These are phyloP conservation scores for Kwoniella heveanensis DNA, from an alignment of 768 basidiomycete species.

Conservation along the genomic window DNA sequence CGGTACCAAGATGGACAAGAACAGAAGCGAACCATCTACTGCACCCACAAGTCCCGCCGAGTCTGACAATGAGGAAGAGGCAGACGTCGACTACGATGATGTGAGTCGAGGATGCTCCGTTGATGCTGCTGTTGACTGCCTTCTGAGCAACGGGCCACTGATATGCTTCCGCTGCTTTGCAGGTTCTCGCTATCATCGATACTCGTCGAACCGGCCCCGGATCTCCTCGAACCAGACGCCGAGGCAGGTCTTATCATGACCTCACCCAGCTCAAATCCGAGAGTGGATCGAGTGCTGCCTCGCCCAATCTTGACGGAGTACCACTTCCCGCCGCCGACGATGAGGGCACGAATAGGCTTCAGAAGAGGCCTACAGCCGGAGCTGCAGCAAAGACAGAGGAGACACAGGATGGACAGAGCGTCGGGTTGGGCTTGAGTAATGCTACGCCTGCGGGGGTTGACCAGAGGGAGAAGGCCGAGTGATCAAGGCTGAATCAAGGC, in stretches of 20 bases:
- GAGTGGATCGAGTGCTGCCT: constrained; percentile 9
- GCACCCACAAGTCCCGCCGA: constrained; percentile 72
- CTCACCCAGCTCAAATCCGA: constrained; percentile 20
- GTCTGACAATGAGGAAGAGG: constrained; percentile 74
- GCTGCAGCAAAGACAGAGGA: constrained; percentile 8
- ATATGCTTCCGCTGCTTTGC: background rate
- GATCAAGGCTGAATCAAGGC: no score
- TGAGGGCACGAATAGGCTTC: constrained; percentile 29
- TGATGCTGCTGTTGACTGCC: constrained; percentile 3
- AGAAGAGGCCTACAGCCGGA: constrained; percentile 12
- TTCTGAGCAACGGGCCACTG: no score
- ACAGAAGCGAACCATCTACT: constrained; percentile 61
- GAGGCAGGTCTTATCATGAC: constrained; percentile 38
- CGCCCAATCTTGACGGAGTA: constrained; percentile 7
- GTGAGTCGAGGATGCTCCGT: constrained; percentile 58
- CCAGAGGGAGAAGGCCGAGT: constrained; percentile 12
- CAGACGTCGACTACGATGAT: constrained; percentile 87
- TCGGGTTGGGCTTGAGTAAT: constrained; percentile 11
- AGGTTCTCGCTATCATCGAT: constrained; percentile 51
- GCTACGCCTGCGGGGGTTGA: background rate
- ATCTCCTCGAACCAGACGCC: constrained; percentile 30
- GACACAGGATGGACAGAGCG: background rate
- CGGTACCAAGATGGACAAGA: constrained; percentile 59
- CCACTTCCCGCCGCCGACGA: constrained; percentile 29
- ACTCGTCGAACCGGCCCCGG: constrained; percentile 26